A percentile compares a stretch with the other conserved stretches of the same genome.
Conservation (phyloP, 148 eudicot genomes). For the Chenopodium berlandieri region DNA sequence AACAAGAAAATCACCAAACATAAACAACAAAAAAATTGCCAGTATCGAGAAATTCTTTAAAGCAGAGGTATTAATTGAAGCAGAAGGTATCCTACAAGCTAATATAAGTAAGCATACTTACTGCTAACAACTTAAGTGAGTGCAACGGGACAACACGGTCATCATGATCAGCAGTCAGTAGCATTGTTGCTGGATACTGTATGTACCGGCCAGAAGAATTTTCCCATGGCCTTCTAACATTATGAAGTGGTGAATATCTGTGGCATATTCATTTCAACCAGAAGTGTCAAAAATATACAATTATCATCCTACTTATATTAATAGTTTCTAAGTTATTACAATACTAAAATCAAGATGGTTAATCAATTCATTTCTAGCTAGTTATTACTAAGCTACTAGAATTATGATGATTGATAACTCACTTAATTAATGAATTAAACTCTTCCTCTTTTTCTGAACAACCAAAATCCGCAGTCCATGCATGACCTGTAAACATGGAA, state of each 20-base stretch:
- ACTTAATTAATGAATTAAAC: conserved; percentile 81
- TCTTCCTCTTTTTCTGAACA: conserved; percentile 93
- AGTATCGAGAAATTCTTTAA: not conserved
- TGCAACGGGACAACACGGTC: conserved; percentile 93
- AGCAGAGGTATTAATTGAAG: not conserved
- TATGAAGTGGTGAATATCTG: conserved; percentile 94
- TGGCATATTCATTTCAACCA: not conserved
- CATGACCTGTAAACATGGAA: conserved; percentile 54
- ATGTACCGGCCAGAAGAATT: conserved; percentile 36
- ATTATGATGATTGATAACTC: conserved; percentile 23
- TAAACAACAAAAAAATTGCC: not conserved
- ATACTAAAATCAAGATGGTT: not conserved
- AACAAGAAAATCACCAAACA: not conserved
- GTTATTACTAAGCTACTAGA: not conserved
- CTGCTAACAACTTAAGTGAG: conserved; percentile 82
- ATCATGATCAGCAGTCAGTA: conserved; percentile 94
- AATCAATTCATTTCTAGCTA: not conserved
- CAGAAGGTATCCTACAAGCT: not conserved
- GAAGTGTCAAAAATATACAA: not conserved
- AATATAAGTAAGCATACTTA: conserved; percentile 27
- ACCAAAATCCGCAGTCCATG: conserved; percentile 90
- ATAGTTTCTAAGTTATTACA: no score
- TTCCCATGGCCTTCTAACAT: conserved; percentile 92
- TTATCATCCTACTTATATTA: not conserved
- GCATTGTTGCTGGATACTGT: conserved; percentile 86